These are phyloP conservation scores for Boehmeria nivea DNA, from an alignment of 306 rosid genomes.

Conservation along the genomic window DNA sequence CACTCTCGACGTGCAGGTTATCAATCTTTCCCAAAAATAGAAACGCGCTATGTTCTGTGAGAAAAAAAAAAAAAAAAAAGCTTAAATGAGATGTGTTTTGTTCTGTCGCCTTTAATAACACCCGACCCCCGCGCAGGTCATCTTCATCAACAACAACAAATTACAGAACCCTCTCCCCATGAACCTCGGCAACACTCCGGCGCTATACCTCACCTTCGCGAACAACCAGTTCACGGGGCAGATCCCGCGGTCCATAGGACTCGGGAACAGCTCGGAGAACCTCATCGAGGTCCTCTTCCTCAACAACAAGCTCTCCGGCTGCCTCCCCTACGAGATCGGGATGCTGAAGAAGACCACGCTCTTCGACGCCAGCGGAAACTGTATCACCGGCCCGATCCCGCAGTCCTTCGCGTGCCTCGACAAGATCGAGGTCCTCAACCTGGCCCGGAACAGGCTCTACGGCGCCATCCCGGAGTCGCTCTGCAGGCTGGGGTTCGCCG, in stretches of 20 bases:
- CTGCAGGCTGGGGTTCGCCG: conserved; percentile 33
- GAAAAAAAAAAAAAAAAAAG: too few species aligned
- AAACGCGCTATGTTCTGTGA: too few species aligned
- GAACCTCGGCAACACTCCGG: conserved; percentile 52
- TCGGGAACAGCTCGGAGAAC: conserved; percentile 26
- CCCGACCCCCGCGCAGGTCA: too few species aligned
- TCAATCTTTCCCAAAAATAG: neutral
- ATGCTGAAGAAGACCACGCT: conserved; percentile 30
- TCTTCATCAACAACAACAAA: conserved; percentile 64
- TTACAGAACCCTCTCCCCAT: conserved; percentile 32
- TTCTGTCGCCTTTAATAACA: neutral
- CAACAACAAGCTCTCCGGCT: conserved; percentile 44
- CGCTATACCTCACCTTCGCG: conserved; percentile 64
- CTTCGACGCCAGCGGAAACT: conserved; percentile 54
- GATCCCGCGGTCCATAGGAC: conserved; percentile 55
- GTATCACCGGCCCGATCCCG: conserved; percentile 62
- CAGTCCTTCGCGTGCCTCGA: conserved; percentile 55
- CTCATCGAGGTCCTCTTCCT: conserved; percentile 65
- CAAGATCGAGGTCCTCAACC: conserved; percentile 30
- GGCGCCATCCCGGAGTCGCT: conserved; percentile 58
- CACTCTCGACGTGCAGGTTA: conserved; percentile 34
- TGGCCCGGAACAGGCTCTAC: conserved; percentile 40
- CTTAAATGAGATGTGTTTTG: too few species aligned
- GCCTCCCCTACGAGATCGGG: conserved; percentile 69
- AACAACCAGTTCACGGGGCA: conserved; percentile 47